Base-by-base conservation (phyloP, 306 rosid species). In the Lagenaria siceraria region DNA sequence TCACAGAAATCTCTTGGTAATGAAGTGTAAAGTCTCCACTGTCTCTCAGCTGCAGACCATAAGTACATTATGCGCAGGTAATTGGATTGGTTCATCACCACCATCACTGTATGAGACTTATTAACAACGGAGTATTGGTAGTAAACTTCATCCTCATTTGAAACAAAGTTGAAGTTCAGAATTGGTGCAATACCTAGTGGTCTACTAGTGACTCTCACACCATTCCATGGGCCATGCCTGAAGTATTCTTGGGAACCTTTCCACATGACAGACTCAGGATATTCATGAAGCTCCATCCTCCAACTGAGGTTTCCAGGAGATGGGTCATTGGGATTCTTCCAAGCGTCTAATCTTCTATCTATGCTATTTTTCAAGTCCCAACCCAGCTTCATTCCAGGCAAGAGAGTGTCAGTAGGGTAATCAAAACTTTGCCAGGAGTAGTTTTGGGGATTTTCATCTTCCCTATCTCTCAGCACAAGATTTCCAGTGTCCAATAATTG, bases 141-240 rank as follows among this genome's bases (percentile, higher is more conserved):
- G 43, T 84, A 88, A 5, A 79, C 74, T 58, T 85, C 89, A 54
- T 84, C 76, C 5, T 83, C 75, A 11, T 82, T 79, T 27, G 27
- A 33, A 21, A 86, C 58, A 53, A 65, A 56, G 1, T 59, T 36
- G 55, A 38, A 58, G 2, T 79, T 63, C 21, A 80, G 29, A 4
- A 56, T 24, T 1, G 80, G 73, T 18, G 82, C 77, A 1, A 74
- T 2, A 27, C 15, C 71, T 3, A 55, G 8, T 9, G 84, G 83
- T 21, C 27, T 11, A 5, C 90, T 87, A 33, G 77, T 80, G 63
- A 70, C 60, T 3, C 10, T 18, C 31, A 73, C 1, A 10, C 90
- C 88, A 74, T 82, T 82, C 90, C 87, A 86, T 11, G 90, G 96
- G 0, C 88, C 85, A n/a, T 66, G 72, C 10, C 92, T 75, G 10